Base-by-base conservation (phyloP, 164 flowering plant species). In the Paratinospora sagittata region DNA sequence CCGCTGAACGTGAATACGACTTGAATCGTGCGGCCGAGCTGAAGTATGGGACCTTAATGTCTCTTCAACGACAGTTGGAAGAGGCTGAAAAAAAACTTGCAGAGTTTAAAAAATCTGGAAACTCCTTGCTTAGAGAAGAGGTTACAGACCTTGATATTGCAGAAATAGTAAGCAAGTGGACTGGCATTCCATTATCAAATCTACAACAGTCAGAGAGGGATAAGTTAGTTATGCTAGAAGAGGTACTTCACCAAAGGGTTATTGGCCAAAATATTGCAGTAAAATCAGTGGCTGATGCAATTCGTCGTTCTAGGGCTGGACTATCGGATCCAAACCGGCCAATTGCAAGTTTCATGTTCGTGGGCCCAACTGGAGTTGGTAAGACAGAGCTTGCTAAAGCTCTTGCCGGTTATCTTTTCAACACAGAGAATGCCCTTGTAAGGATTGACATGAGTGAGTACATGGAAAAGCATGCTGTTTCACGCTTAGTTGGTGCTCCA, bases 341-440 rank as follows among this genome's bases (percentile, higher is more conserved):
- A 17, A 90, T 92, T 37, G 97, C 97, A 24, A 90, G 97, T 74
- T 95, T 95, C 78, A 87, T 92, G 97, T 95, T 95, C 78, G 86
- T 92, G 97, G 99, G 99, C 4, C 99, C 99, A 6, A 95, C 99
- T 16, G 99, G 99, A 66, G 99, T 95, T 61, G 97, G 99, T 24
- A 95, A 95, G 80, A 95, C 99, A 0, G 97, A 95, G 84, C 97
- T 95, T 78, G 99, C 86, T 8, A 92, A 95, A 72, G 89, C 99
- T 27, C 79, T 95, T 43, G 99, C 99, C 24, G 84, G 85, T 19
- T 91, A 85, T 65, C 90, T 92, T 27, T 95, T 92, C 68, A 90
- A 92, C 79, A 86, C 97, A 0, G 97, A 92, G 76, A 89, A 89
- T 76, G 96, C 97, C 60, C 87, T 95, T 9, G 90, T 92, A 14